A percentile compares a stretch with the other conserved stretches of the same genome.
Conservation (phyloP, 768 basidiomycete species). For the Podaxis mareebaensis region DNA sequence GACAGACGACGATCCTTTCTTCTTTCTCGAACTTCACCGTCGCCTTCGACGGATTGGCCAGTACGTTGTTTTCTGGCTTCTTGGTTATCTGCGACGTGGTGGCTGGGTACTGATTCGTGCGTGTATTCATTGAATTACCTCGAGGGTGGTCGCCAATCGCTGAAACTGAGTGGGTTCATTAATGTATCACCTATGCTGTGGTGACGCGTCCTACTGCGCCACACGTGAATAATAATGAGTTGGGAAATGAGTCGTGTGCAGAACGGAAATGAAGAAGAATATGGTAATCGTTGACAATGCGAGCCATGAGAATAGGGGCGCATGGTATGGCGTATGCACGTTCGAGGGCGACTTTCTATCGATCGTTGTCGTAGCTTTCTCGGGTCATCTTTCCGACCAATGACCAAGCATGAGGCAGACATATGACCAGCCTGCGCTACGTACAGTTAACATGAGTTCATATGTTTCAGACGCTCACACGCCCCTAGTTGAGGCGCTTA, state of each 20-base stretch:
- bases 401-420: not conserved
- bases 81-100: not conserved
- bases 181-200: not conserved
- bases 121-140: not conserved
- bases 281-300: not conserved
- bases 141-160: not conserved
- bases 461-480: no score
- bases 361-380: constrained; percentile 1
- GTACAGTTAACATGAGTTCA: not conserved
- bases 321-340: not conserved
- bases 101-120: not conserved
- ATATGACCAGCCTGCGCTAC: not conserved
- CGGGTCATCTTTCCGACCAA: not conserved
- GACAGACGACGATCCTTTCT: not conserved
- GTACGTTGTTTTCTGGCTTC: not conserved
- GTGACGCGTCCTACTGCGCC: not conserved
- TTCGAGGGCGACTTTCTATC: constrained; percentile 4
- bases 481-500: no score
- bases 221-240: not conserved
- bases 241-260: not conserved
- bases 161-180: not conserved
- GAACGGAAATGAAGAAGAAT: not conserved
- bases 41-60: not conserved
- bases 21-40: not conserved
- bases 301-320: not conserved